phyloP scores from a whole-genome alignment of 2,329 filamentous ascomycete species.

The Trichoderma sp. region DNA sequence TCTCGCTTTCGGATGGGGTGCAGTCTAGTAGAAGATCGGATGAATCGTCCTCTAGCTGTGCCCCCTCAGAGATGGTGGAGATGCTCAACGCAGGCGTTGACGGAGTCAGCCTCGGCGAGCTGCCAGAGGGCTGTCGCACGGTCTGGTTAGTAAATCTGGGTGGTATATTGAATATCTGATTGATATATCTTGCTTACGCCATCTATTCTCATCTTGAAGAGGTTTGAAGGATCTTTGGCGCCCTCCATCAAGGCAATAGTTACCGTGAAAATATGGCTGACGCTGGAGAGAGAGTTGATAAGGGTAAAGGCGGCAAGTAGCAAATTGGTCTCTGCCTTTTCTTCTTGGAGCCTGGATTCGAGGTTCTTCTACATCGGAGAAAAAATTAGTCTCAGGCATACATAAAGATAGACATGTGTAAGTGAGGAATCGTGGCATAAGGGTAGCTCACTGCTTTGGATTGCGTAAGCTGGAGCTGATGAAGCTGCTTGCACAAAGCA shows the following conservation, averaged over 20 bases:
- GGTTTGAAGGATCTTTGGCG: not conserved
- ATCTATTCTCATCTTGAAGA: not conserved
- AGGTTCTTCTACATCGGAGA: not conserved
- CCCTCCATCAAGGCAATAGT: slow-evolving; percentile 13
- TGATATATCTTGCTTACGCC: not conserved
- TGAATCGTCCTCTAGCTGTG: not conserved
- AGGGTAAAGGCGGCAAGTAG: slow-evolving; percentile 1
- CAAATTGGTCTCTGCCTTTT: not conserved
- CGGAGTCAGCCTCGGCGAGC: not conserved
- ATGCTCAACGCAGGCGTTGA: not conserved
- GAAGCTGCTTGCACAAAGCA: not conserved
- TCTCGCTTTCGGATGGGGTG: not conserved
- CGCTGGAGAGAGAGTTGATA: not conserved
- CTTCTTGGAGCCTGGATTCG: not conserved
- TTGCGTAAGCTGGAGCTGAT: not conserved
- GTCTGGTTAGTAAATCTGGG: not conserved
- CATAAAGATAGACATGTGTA: not conserved
- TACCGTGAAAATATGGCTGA: slow-evolving; percentile 7
- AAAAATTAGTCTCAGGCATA: not conserved
- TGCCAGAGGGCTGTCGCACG: not conserved
- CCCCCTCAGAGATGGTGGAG: not conserved
- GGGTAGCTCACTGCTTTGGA: not conserved
- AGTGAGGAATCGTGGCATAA: not conserved
- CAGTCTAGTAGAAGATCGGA: slow-evolving; percentile 1
- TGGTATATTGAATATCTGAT: not conserved